These are phyloP conservation scores for Tagetes patula DNA, from an alignment of 129 eudicot genomes.

Conservation along the genomic window DNA sequence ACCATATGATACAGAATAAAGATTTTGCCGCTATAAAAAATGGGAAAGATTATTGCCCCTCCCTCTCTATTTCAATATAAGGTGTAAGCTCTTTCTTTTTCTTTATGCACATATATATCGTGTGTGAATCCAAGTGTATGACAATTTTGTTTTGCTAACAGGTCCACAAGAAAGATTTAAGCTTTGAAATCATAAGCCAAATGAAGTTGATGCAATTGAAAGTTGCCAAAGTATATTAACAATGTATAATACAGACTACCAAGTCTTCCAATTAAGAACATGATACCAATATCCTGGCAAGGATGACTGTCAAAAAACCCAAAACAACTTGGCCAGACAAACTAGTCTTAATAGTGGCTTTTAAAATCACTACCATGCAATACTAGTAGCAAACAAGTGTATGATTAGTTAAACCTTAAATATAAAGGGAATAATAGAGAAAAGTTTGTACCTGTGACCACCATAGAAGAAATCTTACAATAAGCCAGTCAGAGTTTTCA, in stretches of 20 bases:
- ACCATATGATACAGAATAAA: constrained; percentile 19
- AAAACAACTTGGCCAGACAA: constrained; percentile 16
- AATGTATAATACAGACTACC: constrained; percentile 6
- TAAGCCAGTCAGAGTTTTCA: constrained; percentile 95
- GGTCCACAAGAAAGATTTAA: neutral
- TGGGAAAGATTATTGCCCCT: neutral
- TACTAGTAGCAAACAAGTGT: neutral
- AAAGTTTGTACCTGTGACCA: constrained; percentile 87
- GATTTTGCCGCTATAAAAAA: neutral
- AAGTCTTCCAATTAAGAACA: constrained; percentile 19
- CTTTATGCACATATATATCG: neutral
- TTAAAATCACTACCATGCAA: constrained; percentile 1
- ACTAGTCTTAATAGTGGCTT: neutral
- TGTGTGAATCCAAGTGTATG: constrained; percentile 3
- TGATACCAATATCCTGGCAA: constrained; percentile 10
- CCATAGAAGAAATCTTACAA: constrained; percentile 85
- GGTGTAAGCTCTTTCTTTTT: constrained; percentile 6
- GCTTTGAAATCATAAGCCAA: neutral
- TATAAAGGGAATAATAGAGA: constrained; percentile 6
- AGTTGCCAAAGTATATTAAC: constrained; percentile 1
- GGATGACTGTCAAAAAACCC: neutral
- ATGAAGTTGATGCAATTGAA: neutral
- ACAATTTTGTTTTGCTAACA: neutral
- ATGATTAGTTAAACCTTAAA: constrained; percentile 4
- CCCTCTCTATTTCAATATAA: constrained; percentile 4